Evolutionary conservation across 257 asterid genomes (phyloP).

Genomic region (Salvia hispanica): DNA sequence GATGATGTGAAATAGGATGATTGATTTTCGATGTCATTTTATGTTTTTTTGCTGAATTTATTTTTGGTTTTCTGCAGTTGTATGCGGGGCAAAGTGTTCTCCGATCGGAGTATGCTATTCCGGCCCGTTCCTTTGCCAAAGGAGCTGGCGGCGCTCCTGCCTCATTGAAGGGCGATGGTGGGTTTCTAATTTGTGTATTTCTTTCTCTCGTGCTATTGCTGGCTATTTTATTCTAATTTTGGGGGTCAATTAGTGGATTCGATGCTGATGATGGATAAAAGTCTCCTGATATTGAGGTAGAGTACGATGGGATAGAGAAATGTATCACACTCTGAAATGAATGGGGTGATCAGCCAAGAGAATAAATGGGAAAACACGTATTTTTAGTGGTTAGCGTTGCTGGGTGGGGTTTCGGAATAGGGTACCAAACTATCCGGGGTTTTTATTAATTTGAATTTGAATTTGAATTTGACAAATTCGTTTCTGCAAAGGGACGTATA

Average conservation of each 20-base stretch:
- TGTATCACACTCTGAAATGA: slow-evolving; percentile 16
- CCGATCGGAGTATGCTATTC: slow-evolving; percentile 58
- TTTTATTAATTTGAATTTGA: background rate
- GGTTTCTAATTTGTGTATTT: slow-evolving; percentile 36
- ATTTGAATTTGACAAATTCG: background rate
- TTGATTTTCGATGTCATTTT: background rate
- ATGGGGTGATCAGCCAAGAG: background rate
- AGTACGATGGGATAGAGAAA: slow-evolving; percentile 11
- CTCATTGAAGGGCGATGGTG: slow-evolving; percentile 83
- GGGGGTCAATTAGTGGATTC: slow-evolving; percentile 7
- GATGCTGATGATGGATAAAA: slow-evolving; percentile 22
- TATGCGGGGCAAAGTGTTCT: slow-evolving; percentile 49
- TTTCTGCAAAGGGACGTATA: slow-evolving; percentile 2
- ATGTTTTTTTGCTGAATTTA: too few species aligned
- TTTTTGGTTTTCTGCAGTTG: slow-evolving; percentile 33
- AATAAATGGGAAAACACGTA: background rate
- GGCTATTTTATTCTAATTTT: background rate
- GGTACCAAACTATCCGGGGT: background rate
- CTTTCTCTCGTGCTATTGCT: background rate
- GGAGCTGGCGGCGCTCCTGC: slow-evolving; percentile 54
- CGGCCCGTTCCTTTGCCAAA: slow-evolving; percentile 76
- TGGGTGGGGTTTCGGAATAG: background rate
- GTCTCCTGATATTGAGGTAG: background rate
- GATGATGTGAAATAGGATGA: background rate
- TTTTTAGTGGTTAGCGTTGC: background rate